Evolutionary conservation across 106 monocot species (phyloP).

Genomic region (Acanthochlamys bracteata): DNA sequence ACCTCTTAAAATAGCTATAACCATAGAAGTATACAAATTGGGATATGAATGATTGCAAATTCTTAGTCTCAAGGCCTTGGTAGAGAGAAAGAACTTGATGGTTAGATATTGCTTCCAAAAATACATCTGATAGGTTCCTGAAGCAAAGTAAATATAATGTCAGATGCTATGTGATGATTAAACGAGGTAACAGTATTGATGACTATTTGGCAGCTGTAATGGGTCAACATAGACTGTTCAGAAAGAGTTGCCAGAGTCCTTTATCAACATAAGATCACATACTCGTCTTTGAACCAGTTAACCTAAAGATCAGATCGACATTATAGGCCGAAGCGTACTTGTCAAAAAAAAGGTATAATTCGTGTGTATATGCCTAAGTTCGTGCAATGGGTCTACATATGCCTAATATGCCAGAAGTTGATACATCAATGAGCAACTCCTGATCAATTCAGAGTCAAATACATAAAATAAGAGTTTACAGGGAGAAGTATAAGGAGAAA

Average conservation of each 20-base stretch:
- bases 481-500: background rate
- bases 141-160: background rate
- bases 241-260: too few species aligned
- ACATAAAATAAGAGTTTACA: too few species aligned
- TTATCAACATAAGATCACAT: background rate
- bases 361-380: too few species aligned
- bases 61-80: conserved; percentile 88
- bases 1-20: conserved; percentile 90
- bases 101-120: conserved; percentile 74
- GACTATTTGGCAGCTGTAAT: background rate
- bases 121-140: conserved; percentile 89
- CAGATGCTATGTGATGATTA: too few species aligned
- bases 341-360: too few species aligned
- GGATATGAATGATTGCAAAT: conserved; percentile 81
- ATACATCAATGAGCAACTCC: too few species aligned
- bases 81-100: conserved; percentile 73
- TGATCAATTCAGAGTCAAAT: too few species aligned
- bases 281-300: background rate
- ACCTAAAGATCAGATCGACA: background rate
- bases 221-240: too few species aligned
- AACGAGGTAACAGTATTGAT: background rate
- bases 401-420: too few species aligned
- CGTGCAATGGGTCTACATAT: too few species aligned
- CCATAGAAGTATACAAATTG: conserved; percentile 96
- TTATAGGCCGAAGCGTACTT: too few species aligned